Conservation (phyloP, 371 early-diverging fungal genomes). For the Batkoa obscura region DNA sequence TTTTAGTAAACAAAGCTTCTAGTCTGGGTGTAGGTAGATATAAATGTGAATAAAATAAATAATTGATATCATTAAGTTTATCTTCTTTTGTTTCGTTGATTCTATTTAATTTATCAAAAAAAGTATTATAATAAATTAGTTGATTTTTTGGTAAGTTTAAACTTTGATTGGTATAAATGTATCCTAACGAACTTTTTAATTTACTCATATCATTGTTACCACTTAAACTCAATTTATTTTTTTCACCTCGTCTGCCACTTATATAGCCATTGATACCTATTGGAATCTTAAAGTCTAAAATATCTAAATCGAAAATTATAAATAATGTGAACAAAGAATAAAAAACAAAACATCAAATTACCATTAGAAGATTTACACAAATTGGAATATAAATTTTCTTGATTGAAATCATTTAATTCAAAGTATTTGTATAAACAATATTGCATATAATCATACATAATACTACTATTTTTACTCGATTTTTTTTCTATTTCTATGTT, state of each 20-base stretch:
- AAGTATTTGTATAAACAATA: conserved; percentile 59
- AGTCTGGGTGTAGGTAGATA: conserved; percentile 55
- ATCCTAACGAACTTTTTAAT: conserved; percentile 56
- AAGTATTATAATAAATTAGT: neutral
- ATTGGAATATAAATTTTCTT: conserved; percentile 57
- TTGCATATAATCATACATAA: conserved; percentile 67
- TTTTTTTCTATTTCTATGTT: neutral
- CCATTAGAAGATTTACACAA: conserved; percentile 44
- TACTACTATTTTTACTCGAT: no score
- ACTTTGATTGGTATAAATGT: conserved; percentile 53
- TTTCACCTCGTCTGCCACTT: conserved; percentile 33
- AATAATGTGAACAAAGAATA: no score
- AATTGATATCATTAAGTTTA: conserved; percentile 7
- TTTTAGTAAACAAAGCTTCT: conserved; percentile 49
- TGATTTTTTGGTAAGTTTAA: conserved; percentile 20
- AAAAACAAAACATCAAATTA: conserved; percentile 7
- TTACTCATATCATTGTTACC: conserved; percentile 36
- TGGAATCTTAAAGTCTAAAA: conserved; percentile 61
- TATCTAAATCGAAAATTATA: conserved; percentile 14
- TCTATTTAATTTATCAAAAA: conserved; percentile 11
- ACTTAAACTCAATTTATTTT: no score
- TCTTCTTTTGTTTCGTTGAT: no score
- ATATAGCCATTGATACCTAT: conserved; percentile 43
- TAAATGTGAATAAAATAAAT: conserved; percentile 48
- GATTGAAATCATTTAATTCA: conserved; percentile 52